A percentile compares a stretch with the other conserved stretches of the same genome.
Evolutionary conservation across 441 rosid genomes (phyloP).

Genomic region (Lepidium campestre): DNA sequence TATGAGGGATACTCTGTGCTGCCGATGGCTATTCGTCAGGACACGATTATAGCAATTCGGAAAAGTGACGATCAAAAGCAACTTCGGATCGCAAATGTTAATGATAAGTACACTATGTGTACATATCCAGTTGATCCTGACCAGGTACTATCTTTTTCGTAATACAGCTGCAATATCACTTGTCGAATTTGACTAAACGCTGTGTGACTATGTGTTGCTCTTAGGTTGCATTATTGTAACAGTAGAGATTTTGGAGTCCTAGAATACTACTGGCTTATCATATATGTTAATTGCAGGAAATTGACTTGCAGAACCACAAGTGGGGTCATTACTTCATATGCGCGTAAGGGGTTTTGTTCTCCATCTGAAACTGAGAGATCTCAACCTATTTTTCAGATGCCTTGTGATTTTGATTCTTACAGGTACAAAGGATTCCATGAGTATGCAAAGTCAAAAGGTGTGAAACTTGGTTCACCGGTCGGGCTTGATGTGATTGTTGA

Average conservation of each 20-base stretch:
- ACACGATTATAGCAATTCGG: constrained; percentile 74
- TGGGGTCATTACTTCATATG: constrained; percentile 98
- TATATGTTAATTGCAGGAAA: constrained; percentile 42
- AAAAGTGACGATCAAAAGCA: constrained; percentile 45
- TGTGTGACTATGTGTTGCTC: neutral
- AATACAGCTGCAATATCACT: neutral
- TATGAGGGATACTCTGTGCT: constrained; percentile 97
- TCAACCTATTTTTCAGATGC: neutral
- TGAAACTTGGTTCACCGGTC: constrained; percentile 57
- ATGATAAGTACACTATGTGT: constrained; percentile 63
- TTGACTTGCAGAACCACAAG: constrained; percentile 82
- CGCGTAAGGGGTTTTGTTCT: constrained; percentile 45
- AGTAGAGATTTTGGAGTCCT: neutral
- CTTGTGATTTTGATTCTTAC: constrained; percentile 10
- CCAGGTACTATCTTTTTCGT: constrained; percentile 38
- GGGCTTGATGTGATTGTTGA: constrained; percentile 87
- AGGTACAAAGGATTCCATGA: constrained; percentile 90
- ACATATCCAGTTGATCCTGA: constrained; percentile 76
- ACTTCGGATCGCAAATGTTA: constrained; percentile 70
- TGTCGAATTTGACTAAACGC: neutral
- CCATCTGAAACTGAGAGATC: neutral
- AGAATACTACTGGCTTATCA: neutral
- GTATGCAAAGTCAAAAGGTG: constrained; percentile 64
- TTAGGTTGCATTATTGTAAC: neutral
- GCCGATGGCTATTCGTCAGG: constrained; percentile 97